Conservation (phyloP, 495 filamentous ascomycete genomes). For the Neurospora cerealis region DNA sequence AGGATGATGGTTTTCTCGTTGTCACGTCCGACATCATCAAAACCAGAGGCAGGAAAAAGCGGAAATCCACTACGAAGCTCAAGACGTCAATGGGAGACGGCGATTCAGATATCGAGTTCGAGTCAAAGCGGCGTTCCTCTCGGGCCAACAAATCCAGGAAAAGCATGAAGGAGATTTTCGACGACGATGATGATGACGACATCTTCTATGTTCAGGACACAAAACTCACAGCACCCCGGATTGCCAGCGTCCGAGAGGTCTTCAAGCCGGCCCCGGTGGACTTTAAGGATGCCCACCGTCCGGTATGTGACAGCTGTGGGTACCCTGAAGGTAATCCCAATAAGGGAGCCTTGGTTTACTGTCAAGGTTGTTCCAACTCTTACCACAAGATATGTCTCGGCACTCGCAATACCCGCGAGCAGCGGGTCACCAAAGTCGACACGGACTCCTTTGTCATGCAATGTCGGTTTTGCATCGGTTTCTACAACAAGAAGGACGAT, state of each 20-base stretch:
- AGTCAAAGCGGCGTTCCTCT: slow-evolving; percentile 42
- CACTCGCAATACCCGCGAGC: slow-evolving; percentile 59
- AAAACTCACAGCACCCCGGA: slow-evolving; percentile 37
- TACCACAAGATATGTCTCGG: slow-evolving; percentile 82
- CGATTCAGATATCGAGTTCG: slow-evolving; percentile 36
- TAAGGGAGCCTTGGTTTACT: slow-evolving; percentile 63
- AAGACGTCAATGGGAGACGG: neutral
- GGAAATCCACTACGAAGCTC: neutral
- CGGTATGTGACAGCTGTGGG: slow-evolving; percentile 63
- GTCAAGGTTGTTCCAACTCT: slow-evolving; percentile 78
- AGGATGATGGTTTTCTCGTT: slow-evolving; percentile 22
- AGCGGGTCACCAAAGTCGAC: slow-evolving; percentile 86
- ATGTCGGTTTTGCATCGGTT: slow-evolving; percentile 73
- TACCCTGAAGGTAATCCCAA: slow-evolving; percentile 36
- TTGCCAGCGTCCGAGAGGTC: slow-evolving; percentile 55
- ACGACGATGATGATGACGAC: slow-evolving; percentile 47
- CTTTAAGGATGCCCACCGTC: slow-evolving; percentile 59
- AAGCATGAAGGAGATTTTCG: slow-evolving; percentile 53
- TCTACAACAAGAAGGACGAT: slow-evolving; percentile 53
- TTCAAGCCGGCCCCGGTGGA: slow-evolving; percentile 49
- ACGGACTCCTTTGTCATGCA: slow-evolving; percentile 76
- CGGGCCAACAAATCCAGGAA: slow-evolving; percentile 34
- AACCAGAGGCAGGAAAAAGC: slow-evolving; percentile 5
- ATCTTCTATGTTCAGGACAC: slow-evolving; percentile 50
- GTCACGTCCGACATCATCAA: slow-evolving; percentile 31